Evolutionary conservation across 495 filamentous ascomycete species (phyloP), one percentile per base, ranked within the genome.

Genomic region (Penicillium lagena): DNA sequence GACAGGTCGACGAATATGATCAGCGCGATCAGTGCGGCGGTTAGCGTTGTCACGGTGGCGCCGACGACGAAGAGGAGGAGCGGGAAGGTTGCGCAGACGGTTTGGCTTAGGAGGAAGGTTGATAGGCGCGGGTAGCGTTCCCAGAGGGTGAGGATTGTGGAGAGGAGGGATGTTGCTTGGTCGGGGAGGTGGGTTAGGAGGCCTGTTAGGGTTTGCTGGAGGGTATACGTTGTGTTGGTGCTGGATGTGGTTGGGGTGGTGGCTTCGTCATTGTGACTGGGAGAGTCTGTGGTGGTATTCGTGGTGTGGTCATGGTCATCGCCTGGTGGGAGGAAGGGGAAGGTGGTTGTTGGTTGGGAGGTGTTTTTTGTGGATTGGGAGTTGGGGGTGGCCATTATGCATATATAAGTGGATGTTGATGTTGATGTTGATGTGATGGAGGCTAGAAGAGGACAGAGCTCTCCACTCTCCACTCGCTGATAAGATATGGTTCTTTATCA

Each of bases 1-100:
- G 78, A 82, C 62, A 81, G 77, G 40, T 80, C 68, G 7, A 74
- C 75, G 65, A 86, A 82, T 47, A 81, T 42, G 37, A 71, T 53
- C 6, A 71, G 73, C 15, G 60, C 71, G 14, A 79, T 45, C 42
- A 78, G 35, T 7, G 87, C 42, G 35, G 76, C 76, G 34, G n/a
- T 12, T 12, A 34, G 32, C n/a, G 32, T 12, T 2, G 32, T 34
- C 10, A 34, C n/a, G 32, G n/a, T 34, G 32, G n/a, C 32, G 7
- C 66, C 70, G 50, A 77, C 49, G 32, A 80, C 41, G 69, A 88
- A 87, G 35, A 87, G 62, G 29, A 75, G 56, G 42, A 87, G 29
- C 10, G 85, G 83, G 40, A 84, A 48, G 37, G 74, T 66, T 8
- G 76, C 77, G 35, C 83, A 64, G 44, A 68, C 55, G 28, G 80